These are phyloP conservation scores for Thamnidium elegans DNA, from an alignment of 192 early-diverging fungal genomes.

Conservation along the genomic window DNA sequence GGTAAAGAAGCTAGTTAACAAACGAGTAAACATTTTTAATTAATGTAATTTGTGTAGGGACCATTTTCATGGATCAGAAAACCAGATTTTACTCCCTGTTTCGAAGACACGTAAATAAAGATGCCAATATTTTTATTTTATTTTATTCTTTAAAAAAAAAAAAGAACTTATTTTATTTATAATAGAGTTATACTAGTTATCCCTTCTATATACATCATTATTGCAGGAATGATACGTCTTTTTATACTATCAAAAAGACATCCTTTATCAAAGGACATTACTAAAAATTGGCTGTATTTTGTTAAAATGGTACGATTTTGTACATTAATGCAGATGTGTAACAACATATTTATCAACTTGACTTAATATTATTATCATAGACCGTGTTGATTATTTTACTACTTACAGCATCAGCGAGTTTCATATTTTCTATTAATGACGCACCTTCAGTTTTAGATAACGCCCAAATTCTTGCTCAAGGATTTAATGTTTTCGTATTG, in stretches of 20 bases:
- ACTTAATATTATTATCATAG: slow-evolving; percentile 6
- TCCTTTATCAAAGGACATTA: slow-evolving; percentile 24
- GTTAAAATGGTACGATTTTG: slow-evolving; percentile 34
- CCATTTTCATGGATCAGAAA: slow-evolving; percentile 14
- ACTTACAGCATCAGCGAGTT: slow-evolving; percentile 7
- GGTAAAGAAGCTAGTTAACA: slow-evolving; percentile 20
- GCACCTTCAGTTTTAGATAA: slow-evolving; percentile 14
- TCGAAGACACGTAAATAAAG: slow-evolving; percentile 30
- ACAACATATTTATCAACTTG: neutral
- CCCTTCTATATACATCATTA: slow-evolving; percentile 18
- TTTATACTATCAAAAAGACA: slow-evolving; percentile 29
- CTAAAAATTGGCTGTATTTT: slow-evolving; percentile 33
- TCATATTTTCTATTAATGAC: neutral
- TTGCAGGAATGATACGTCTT: slow-evolving; percentile 42
- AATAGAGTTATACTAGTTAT: slow-evolving; percentile 9
- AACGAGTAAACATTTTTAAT: neutral
- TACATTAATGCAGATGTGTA: too few species aligned
- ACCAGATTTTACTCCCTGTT: slow-evolving; percentile 30
- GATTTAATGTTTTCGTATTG: slow-evolving; percentile 26
- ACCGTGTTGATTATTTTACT: slow-evolving; percentile 20
- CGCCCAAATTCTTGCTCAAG: slow-evolving; percentile 22
- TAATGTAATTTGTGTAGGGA: slow-evolving; percentile 10
- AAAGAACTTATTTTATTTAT: neutral
- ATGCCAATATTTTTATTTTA: neutral
- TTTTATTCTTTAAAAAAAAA: neutral